Base-by-base conservation (phyloP, 345 rosid species). In the Reutealis trisperma region DNA sequence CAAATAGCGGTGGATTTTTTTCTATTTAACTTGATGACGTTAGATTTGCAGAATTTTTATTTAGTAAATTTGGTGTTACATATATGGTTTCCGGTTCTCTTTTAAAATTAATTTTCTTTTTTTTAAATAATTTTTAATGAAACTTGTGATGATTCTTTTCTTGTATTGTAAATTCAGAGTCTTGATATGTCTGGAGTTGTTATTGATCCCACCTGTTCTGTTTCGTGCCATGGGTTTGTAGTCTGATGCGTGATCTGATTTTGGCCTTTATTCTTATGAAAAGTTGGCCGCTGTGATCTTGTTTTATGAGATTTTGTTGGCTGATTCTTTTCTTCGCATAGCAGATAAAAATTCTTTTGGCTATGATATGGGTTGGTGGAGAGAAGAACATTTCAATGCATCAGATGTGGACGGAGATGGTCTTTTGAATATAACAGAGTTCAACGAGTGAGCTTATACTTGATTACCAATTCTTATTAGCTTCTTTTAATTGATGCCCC, bases 321-420 rank as follows among this genome's bases (percentile, higher is more conserved):
- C n/a, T 65, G 47, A 34, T 63, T 64, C 14, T 51, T 45, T 66
- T 77, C 54, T 57, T 78, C 83, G 67, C 63, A 75, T 78, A 67
- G 41, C 79, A 92, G 98, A 88, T 81, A 85, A 89, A 5, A 74
- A 80, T 72, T 83, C 97, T 34, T 88, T 89, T 83, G 97, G 94
- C 59, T 84, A 86, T 82, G 92, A 92, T 27, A 96, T 94, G 95
- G 99, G 97, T 68, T 96, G 99, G 99, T 94, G 98, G 99, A 94
- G 86, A 83, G 95, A 88, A 83, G 97, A 91, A 79, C 99, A 96
- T 85, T 96, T 96, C 73, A 92, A 91, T 83, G 97, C 97, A 70
- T 90, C 99, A 25, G 99, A 96, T 92, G 94, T 82, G 8, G 88
- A 92, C 85, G 97, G 96, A 83, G 97, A 96, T 88, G 97, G 97